phyloP scores from a whole-genome alignment of 2,329 filamentous ascomycete genomes.

The Monosporascus sp. region DNA sequence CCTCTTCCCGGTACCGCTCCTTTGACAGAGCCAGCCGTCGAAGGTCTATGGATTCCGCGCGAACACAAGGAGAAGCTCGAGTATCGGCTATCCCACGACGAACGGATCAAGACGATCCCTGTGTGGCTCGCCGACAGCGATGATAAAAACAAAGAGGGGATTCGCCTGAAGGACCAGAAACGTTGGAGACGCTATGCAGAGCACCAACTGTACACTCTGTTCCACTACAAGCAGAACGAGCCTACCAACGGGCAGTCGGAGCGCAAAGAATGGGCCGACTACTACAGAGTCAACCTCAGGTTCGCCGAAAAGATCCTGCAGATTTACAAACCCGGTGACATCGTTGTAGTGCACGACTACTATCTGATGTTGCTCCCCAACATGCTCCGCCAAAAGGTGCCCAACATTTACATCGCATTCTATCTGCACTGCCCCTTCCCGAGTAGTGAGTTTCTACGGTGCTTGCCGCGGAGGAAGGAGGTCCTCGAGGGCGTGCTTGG shows the following conservation, averaged over 20 bases:
- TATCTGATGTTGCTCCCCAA: slow-evolving; percentile 86
- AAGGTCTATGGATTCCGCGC: slow-evolving; percentile 66
- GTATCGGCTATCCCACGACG: slow-evolving; percentile 64
- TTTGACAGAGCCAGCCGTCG: slow-evolving; percentile 53
- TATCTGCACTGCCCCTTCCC: slow-evolving; percentile 93
- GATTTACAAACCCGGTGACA: slow-evolving; percentile 85
- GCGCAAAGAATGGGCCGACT: slow-evolving; percentile 83
- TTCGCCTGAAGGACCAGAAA: slow-evolving; percentile 73
- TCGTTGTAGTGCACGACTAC: slow-evolving; percentile 91
- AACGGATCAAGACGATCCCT: slow-evolving; percentile 73
- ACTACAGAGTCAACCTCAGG: slow-evolving; percentile 85
- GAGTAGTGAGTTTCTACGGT: slow-evolving; percentile 91
- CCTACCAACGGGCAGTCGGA: slow-evolving; percentile 80
- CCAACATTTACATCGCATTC: slow-evolving; percentile 90
- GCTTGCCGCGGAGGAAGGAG: slow-evolving; percentile 82
- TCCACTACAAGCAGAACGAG: slow-evolving; percentile 94
- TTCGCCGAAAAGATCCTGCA: slow-evolving; percentile 87
- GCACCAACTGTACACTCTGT: slow-evolving; percentile 84
- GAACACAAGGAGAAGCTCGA: slow-evolving; percentile 71
- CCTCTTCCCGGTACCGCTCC: slow-evolving; percentile 60
- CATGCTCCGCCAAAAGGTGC: slow-evolving; percentile 78
- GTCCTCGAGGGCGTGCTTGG: slow-evolving; percentile 85
- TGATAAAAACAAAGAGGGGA: slow-evolving; percentile 61
- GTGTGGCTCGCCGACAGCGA: slow-evolving; percentile 83
- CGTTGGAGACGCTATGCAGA: slow-evolving; percentile 90